A percentile compares a stretch with the other conserved stretches of the same genome.
Evolutionary conservation across 2,329 filamentous ascomycete genomes (phyloP).

Genomic region (Cercospora sp.): DNA sequence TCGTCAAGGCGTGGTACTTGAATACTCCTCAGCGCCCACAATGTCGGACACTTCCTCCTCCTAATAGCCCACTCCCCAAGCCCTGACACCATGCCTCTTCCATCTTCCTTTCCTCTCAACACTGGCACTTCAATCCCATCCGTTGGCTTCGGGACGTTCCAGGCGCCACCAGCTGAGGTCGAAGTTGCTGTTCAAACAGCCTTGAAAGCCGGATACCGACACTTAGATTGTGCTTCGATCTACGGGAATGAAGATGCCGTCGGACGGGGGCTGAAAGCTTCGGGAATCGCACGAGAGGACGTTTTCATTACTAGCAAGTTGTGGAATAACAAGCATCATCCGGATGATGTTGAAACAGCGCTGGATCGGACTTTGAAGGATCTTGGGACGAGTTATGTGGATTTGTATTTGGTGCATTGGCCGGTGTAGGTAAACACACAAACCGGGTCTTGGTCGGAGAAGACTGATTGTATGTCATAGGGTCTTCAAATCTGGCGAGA

Average conservation of each 20-base stretch:
- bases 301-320: background rate
- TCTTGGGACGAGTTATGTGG: constrained; percentile 45
- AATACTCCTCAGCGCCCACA: background rate
- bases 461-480: background rate
- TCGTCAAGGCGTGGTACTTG: background rate
- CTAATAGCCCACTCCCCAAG: background rate
- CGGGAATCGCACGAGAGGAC: background rate
- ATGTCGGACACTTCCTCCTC: background rate
- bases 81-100: background rate
- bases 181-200: background rate
- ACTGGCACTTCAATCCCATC: background rate
- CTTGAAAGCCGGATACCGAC: background rate
- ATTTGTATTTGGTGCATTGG: constrained; percentile 48
- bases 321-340: background rate
- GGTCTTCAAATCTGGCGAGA: constrained; percentile 10
- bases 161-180: background rate
- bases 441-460: background rate
- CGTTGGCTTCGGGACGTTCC: background rate
- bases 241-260: background rate
- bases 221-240: background rate
- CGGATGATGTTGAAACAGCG: constrained; percentile 30
- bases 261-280: background rate
- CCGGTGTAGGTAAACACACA: constrained; percentile 27
- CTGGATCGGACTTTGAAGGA: constrained; percentile 43
- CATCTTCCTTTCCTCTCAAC: background rate